Base-by-base conservation (phyloP, 2,329 filamentous ascomycete genomes). In the Hortaea werneckii region DNA sequence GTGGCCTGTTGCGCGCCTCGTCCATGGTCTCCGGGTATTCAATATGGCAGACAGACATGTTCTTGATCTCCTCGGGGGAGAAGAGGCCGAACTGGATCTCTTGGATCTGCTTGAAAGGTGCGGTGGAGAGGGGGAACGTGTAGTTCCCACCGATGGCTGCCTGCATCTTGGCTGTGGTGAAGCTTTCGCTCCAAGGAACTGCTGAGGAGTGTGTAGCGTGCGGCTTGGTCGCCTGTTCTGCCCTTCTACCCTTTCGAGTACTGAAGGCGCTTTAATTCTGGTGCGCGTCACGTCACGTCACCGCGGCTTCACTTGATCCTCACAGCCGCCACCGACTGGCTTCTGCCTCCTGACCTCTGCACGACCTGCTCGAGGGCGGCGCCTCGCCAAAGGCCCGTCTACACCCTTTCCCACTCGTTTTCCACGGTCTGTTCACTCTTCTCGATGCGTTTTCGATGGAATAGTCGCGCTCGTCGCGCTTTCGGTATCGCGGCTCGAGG, bases 21-120 rank as follows among this genome's bases (percentile, higher is more conserved):
- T 98, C 92, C 92, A 98, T 95, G 28, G 92, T 96, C 74, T 98
- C 92, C n/a, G 92, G 89, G 65, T 95, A 96, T 67, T 92, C 79
- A 65, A 98, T 90, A 67, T 95, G 87, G 58, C 83, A 85, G 53
- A 96, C 90, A 70, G 89, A 95, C 87, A 96, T 94, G 62, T 85
- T 89, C 76, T 98, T 96, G 70, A 96, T 95, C 74, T 98, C 94
- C 67, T 98, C 92, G 27, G 92, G 92, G 32, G 92, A 94, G 69
- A 98, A 80, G 65, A 98, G 79, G 64, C 92, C 92, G 65, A 98
- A 98, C 76, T 98, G 94, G 61, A 98, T 95, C 77, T 98, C 94
- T 77, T 95, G 84, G 62, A 98, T 89, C 56, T 85, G 94, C 76
- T 92, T 90, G 78, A 96, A 78, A 68, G 89, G 89, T 79, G 86